Evolutionary conservation across 306 rosid genomes (phyloP), one percentile per base, ranked within the genome.

Genomic region (Purshia tridentata): DNA sequence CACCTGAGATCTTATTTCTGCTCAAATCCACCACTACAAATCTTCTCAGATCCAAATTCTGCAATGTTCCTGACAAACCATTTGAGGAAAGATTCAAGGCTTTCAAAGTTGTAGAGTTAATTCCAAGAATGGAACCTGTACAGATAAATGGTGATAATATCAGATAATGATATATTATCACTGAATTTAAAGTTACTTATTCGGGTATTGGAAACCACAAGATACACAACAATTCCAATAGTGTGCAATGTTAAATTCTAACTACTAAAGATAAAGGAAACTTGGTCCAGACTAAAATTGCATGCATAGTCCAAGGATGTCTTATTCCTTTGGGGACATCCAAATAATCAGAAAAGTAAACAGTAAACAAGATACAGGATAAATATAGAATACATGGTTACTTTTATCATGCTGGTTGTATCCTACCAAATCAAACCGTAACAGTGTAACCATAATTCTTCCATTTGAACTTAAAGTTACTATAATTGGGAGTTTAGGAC

Each of bases 11-110:
- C 84, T 70, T 72, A 79, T 92, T 89, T 72, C 76, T 70, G 86
- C 97, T 92, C 68, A 92, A 83, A 73, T 89, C 96, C 65, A 92
- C 45, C 62, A 73, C 73, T 1, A 69, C 74, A 81, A 90, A 86
- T 44, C 77, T 81, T 67, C 65, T 75, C 81, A 81, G 61, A 56
- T 69, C 73, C 61, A 52, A 10, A 79, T 64, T 60, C 77, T 54
- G 96, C 87, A 92, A 77, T 60, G 83, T 60, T 70, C 97, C 97
- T 8, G 96, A 91, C 78, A 93, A 82, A 78, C 83, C 72, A 83
- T 93, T 94, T 7, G 88, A 80, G 13, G 98, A 94, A 75, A 94
- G 90, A 81, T 94, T 86, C 90, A 94, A 76, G 67, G 58, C 44
- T 42, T 68, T 70, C 87, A 94, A 74, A 69, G 86, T 86, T 70